Percentiles rank a stretch among this genome's conserved stretches.
Conservation (phyloP, 2,329 filamentous ascomycete species). For the Pseudogymnoascus sp. region DNA sequence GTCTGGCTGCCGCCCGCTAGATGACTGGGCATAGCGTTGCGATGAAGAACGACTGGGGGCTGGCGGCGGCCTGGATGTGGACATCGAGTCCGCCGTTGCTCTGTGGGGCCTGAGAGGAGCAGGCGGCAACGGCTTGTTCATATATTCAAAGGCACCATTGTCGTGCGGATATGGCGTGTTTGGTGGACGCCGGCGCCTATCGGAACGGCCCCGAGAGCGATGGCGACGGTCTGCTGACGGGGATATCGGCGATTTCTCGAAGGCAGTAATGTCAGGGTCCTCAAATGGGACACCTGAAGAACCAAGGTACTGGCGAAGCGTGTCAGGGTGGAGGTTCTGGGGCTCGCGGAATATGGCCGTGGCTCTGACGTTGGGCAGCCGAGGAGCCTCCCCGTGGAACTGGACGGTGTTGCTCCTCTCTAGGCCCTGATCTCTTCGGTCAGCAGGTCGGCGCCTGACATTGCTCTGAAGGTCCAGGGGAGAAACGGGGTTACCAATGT, state of each 20-base stretch:
- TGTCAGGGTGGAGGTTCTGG: not conserved
- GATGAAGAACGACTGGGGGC: not conserved
- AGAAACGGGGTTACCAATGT: not conserved
- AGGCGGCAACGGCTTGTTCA: not conserved
- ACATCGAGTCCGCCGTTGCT: not conserved
- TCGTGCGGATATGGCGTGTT: not conserved
- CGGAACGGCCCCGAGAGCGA: not conserved
- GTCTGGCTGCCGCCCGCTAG: not conserved
- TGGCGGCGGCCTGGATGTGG: not conserved
- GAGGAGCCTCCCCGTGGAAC: not conserved
- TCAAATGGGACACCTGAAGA: not conserved
- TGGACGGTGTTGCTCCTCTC: not conserved
- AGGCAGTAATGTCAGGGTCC: not conserved
- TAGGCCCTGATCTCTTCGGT: not conserved
- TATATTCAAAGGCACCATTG: not conserved
- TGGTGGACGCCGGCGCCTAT: not conserved
- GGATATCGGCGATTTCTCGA: not conserved
- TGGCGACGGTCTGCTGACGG: not conserved
- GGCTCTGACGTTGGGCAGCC: not conserved
- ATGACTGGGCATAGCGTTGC: not conserved
- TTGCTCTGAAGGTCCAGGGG: not conserved
- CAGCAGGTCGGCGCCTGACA: not conserved
- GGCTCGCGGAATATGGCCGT: not conserved
- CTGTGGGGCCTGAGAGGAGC: not conserved
- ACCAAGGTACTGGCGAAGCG: not conserved